Base-by-base conservation (phyloP, 106 monocot species). In the Amphibolis antarctica region DNA sequence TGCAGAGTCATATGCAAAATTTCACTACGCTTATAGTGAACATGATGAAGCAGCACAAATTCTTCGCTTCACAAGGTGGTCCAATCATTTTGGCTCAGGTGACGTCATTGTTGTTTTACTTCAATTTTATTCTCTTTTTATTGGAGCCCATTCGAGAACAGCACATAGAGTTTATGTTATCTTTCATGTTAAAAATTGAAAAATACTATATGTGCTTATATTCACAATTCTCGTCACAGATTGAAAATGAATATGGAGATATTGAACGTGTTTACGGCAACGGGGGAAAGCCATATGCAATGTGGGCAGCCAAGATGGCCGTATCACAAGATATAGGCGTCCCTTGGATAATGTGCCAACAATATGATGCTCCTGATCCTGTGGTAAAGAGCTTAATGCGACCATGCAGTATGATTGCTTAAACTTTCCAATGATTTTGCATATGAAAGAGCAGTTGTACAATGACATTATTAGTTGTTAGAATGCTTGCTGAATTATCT, bases 281-380 rank as follows among this genome's bases (percentile, higher is more conserved):
- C 59, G 94, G 86, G 9, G 94, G 81, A 14, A 86, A 86, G 70
- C 77, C 70, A 66, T 94, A 94, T 80, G 89, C 89, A 63, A 89
- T 86, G 86, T 94, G 94, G 94, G 89, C 94, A 55, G 94, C 89
- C 53, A 76, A 60, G 58, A 94, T 94, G 89, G 94, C 94, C 57
- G 77, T 94, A 48, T 77, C 85, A 28, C 85, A 89, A 54, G 66
- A 89, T 66, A 94, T 76, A 44, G 89, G 86, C 60, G 84, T 89
- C 28, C 94, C 94, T 28, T 94, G 94, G 94, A 89, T 89, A 29
- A 94, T 94, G 94, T 94, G 94, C 76, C 94, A 94, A 59, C 83
- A 94, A 54, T 89, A 80, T 76, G 94, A 94, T 76, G 89, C 89
- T 30, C 94, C 94, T 72, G 86, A 84, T 63, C 63, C 44, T 64